A percentile compares a stretch with the other conserved stretches of the same genome.
phyloP scores from a whole-genome alignment of 345 rosid genomes.

The Citrus reticulata region DNA sequence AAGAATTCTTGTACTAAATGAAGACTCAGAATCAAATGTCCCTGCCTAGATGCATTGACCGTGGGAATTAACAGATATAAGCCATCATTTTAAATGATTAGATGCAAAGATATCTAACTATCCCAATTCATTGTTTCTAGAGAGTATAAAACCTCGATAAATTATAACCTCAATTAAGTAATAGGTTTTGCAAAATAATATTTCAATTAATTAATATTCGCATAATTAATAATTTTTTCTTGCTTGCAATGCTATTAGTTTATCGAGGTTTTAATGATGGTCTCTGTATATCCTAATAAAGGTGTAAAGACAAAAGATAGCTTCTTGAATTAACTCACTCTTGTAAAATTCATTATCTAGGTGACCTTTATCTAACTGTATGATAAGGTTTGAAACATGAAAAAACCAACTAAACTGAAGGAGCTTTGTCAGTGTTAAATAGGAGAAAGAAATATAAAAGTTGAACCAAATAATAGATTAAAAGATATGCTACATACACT shows the following conservation, averaged over 20 bases:
- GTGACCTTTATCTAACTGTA: not conserved
- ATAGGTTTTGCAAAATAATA: no score
- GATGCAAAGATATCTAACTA: no score
- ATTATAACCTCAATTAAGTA: no score
- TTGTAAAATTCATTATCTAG: not conserved
- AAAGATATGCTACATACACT: constrained; percentile 43
- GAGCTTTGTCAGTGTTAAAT: not conserved
- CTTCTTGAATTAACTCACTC: not conserved
- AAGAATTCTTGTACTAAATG: not conserved
- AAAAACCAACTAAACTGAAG: constrained; percentile 12
- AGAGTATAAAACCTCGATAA: no score
- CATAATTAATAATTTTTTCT: no score
- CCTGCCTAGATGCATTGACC: not conserved
- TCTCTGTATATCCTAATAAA: not conserved
- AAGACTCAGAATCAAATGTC: not conserved
- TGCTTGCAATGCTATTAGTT: no score
- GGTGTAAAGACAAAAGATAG: not conserved
- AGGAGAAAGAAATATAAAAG: not conserved
- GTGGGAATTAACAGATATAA: not conserved
- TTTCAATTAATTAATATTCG: no score
- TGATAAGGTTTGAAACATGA: not conserved
- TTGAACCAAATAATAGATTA: constrained; percentile 10
- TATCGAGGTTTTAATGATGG: no score
- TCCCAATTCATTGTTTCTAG: no score
- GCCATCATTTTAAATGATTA: no score